These are phyloP conservation scores for Lasiosphaeria miniovina DNA, from an alignment of 495 filamentous ascomycete species.

Conservation along the genomic window DNA sequence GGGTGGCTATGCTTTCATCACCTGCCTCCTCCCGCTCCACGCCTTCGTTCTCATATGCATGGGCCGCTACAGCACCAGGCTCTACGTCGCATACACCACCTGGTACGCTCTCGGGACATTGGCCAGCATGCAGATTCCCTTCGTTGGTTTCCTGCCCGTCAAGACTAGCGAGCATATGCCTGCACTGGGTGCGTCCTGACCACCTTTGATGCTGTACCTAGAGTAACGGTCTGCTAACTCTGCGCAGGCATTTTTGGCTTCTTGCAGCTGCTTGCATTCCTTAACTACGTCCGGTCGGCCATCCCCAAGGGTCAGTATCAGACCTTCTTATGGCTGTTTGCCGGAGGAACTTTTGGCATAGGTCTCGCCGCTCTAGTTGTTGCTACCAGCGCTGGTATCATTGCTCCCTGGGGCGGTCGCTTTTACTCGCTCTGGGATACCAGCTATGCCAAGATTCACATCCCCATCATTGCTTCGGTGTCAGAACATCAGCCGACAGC, in stretches of 20 bases:
- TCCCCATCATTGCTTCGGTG: constrained; percentile 98
- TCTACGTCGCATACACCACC: constrained; percentile 95
- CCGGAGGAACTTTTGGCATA: constrained; percentile 66
- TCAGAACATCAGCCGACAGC: constrained; percentile 99
- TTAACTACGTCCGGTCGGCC: constrained; percentile 83
- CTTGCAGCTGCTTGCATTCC: constrained; percentile 88
- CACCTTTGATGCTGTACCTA: neutral
- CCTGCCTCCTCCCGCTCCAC: constrained; percentile 93
- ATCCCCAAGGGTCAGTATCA: constrained; percentile 94
- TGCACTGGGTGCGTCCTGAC: constrained; percentile 68
- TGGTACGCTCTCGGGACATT: constrained; percentile 97
- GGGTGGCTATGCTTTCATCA: constrained; percentile 99
- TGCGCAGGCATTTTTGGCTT: constrained; percentile 85
- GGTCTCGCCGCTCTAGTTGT: constrained; percentile 64
- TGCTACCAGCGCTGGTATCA: constrained; percentile 80
- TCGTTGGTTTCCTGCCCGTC: constrained; percentile 95
- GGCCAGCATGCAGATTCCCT: constrained; percentile 99
- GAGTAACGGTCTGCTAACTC: constrained; percentile 27
- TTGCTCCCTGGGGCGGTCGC: constrained; percentile 97
- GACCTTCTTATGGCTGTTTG: constrained; percentile 72
- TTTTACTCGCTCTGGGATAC: constrained; percentile 99
- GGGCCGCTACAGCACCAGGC: constrained; percentile 89
- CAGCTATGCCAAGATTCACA: constrained; percentile 98
- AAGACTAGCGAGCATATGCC: constrained; percentile 99
- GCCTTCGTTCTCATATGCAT: constrained; percentile 94